phyloP scores from a whole-genome alignment of 441 rosid genomes.

The Cnidoscolus chayamansa region DNA sequence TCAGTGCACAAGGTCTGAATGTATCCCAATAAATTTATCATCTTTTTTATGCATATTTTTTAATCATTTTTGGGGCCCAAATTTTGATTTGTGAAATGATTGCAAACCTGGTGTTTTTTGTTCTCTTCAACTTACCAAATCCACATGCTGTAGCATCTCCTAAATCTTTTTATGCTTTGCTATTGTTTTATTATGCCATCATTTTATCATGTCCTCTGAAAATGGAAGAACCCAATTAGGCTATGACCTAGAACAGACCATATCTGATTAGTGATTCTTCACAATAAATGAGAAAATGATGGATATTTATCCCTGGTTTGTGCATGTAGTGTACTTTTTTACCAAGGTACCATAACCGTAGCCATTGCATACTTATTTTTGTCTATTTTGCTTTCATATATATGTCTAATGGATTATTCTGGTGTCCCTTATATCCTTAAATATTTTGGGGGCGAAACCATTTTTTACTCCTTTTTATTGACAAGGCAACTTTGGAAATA shows the following conservation, averaged over 20 bases:
- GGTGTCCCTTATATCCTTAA: neutral
- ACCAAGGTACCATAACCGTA: neutral
- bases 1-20: conserved; percentile 85
- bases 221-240: neutral
- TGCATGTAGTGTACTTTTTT: neutral
- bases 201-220: neutral
- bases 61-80: neutral
- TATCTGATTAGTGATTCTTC: neutral
- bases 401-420: neutral
- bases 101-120: neutral
- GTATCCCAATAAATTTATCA: neutral
- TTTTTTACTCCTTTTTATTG: neutral
- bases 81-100: neutral
- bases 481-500: neutral
- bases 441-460: neutral
- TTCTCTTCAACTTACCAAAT: neutral
- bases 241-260: neutral
- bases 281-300: neutral
- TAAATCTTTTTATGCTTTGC: neutral
- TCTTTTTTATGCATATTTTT: neutral
- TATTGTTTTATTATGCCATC: neutral
- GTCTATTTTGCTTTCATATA: neutral
- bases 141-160: neutral
- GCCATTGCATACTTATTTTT: neutral
- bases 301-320: neutral